Evolutionary conservation across 1,284 basidiomycete species (phyloP).

Genomic region (Cutaneotrichosporon cyanovorans): DNA sequence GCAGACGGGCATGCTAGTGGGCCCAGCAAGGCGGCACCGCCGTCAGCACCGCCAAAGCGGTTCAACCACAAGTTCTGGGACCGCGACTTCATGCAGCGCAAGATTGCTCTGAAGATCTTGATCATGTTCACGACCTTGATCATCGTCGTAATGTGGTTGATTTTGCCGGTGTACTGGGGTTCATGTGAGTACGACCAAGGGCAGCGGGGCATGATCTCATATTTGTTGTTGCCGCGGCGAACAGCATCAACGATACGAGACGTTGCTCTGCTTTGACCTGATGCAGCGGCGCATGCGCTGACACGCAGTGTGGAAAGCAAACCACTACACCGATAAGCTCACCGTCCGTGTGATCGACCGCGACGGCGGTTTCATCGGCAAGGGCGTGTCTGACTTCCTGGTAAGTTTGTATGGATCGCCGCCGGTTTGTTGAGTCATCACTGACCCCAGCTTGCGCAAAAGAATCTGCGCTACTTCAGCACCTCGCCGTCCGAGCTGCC

Average conservation of each 20-base stretch:
- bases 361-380: slow-evolving; percentile 47
- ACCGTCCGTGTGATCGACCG: slow-evolving; percentile 49
- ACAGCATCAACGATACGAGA: too few relatives aligned
- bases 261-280: too few relatives aligned
- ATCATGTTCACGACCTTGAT: slow-evolving; percentile 22
- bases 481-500: slow-evolving; percentile 31
- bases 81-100: slow-evolving; percentile 7
- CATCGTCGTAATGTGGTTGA: slow-evolving; percentile 39
- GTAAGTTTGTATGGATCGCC: too few relatives aligned
- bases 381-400: slow-evolving; percentile 28
- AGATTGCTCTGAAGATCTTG: slow-evolving; percentile 35
- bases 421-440: too few relatives aligned
- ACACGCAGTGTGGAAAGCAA: slow-evolving; percentile 34
- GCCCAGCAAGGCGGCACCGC: too few relatives aligned
- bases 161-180: slow-evolving; percentile 48
- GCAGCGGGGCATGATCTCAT: neutral
- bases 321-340: slow-evolving; percentile 44
- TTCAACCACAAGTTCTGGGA: too few relatives aligned
- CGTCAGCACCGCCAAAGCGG: too few relatives aligned
- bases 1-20: too few relatives aligned
- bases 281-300: neutral
- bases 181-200: slow-evolving; percentile 38
- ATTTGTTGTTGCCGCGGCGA: neutral
- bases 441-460: neutral
- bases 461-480: slow-evolving; percentile 30